phyloP scores from a whole-genome alignment of 2,329 filamentous ascomycete genomes.

The Fusarium sp. region DNA sequence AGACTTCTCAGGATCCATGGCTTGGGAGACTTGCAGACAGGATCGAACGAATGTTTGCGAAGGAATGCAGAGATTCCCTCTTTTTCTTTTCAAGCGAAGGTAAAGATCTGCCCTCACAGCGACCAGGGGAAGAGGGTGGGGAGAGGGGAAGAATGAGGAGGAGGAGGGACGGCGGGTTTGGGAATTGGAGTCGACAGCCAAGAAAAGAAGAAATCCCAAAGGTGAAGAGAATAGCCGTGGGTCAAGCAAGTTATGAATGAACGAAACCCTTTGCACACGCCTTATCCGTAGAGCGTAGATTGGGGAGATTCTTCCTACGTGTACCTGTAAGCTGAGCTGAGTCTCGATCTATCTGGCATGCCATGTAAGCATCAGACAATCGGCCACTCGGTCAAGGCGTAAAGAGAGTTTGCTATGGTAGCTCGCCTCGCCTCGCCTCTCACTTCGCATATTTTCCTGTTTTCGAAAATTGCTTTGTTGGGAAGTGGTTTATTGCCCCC shows the following conservation, averaged over 20 bases:
- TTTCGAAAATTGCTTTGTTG: neutral
- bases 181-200: slow-evolving; percentile 9
- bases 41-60: neutral
- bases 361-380: slow-evolving; percentile 3
- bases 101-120: slow-evolving; percentile 18
- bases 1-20: slow-evolving; percentile 36
- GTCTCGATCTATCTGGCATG: slow-evolving; percentile 7
- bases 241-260: slow-evolving; percentile 40
- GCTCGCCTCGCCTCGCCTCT: neutral
- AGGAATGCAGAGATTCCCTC: neutral
- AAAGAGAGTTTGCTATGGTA: neutral
- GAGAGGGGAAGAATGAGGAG: slow-evolving; percentile 16
- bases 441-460: neutral
- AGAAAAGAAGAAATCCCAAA: slow-evolving; percentile 14
- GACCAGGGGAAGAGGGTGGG: neutral
- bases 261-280: slow-evolving; percentile 2
- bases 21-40: slow-evolving; percentile 23
- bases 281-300: slow-evolving; percentile 22
- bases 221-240: slow-evolving; percentile 25
- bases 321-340: slow-evolving; percentile 13
- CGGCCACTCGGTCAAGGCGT: neutral
- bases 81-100: slow-evolving; percentile 9
- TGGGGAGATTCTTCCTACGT: neutral
- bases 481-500: neutral
- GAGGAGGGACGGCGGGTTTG: neutral